Percentiles rank a stretch among this genome's conserved stretches.
Conservation (phyloP, 78 protist genomes). For the Emiliania huxleyi region DNA sequence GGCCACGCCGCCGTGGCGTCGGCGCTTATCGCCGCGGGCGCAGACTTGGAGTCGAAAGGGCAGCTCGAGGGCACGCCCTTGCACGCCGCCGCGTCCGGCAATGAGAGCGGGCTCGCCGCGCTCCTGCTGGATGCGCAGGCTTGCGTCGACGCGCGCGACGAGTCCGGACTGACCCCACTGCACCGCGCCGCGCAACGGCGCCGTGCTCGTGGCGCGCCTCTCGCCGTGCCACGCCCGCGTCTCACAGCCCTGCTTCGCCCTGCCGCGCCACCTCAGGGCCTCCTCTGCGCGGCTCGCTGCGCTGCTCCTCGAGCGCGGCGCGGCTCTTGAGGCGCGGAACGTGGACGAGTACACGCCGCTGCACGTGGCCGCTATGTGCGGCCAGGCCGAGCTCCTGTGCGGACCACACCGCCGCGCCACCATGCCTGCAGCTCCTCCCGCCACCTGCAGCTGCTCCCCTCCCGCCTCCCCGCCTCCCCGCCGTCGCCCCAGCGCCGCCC, state of each 20-base stretch:
- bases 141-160: not conserved
- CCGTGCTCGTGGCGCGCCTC: too few relatives aligned
- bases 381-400: not conserved
- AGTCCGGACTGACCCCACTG: not conserved
- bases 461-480: too few relatives aligned
- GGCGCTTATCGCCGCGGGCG: not conserved
- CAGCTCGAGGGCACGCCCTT: not conserved
- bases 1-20: not conserved
- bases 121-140: not conserved
- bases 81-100: not conserved
- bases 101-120: not conserved
- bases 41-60: not conserved
- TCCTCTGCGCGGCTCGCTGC: not conserved
- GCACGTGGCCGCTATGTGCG: not conserved
- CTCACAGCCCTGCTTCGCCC: too few relatives aligned
- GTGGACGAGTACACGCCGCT: not conserved
- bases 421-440: too few relatives aligned
- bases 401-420: too few relatives aligned
- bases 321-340: not conserved
- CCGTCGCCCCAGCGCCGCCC: too few relatives aligned
- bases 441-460: too few relatives aligned
- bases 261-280: too few relatives aligned
- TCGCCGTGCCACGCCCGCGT: too few relatives aligned
- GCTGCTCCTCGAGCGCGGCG: not conserved
- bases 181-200: not conserved